Evolutionary conservation across 768 basidiomycete species (phyloP).

Genomic region (Leccinum uliginosum): DNA sequence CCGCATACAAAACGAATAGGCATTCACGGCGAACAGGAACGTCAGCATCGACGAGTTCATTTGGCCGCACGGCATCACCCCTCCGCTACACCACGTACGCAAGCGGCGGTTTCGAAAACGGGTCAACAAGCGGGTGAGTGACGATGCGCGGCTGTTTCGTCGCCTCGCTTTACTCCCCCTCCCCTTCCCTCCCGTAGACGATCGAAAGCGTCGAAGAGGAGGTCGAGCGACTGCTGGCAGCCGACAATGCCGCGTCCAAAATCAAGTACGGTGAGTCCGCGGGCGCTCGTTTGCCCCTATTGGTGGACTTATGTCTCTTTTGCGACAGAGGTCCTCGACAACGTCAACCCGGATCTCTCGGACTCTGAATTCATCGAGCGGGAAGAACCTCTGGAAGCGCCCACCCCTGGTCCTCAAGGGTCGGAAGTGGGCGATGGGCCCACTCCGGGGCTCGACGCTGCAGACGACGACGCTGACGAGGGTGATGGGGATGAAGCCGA

Average conservation of each 20-base stretch:
- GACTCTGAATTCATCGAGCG: conserved; percentile 83
- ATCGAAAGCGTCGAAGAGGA: conserved; percentile 95
- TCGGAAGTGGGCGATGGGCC: conserved; percentile 63
- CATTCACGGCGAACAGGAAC: conserved; percentile 52
- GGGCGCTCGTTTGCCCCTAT: not conserved
- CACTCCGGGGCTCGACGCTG: conserved; percentile 50
- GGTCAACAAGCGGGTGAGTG: conserved; percentile 70
- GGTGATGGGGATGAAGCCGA: conserved; percentile 59
- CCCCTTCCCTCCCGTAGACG: conserved; percentile 43
- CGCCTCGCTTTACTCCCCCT: conserved; percentile 1
- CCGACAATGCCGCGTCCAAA: conserved; percentile 69
- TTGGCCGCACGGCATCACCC: conserved; percentile 95
- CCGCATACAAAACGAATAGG: conserved; percentile 66
- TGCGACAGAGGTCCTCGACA: conserved; percentile 71
- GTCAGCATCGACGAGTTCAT: conserved; percentile 95
- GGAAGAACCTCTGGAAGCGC: conserved; percentile 55
- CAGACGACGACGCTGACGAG: conserved; percentile 56
- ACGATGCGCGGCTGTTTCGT: not conserved
- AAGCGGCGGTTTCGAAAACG: conserved; percentile 92
- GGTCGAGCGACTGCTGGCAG: conserved; percentile 80
- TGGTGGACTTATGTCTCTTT: not conserved
- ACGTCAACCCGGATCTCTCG: conserved; percentile 86
- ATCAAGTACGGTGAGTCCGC: conserved; percentile 65
- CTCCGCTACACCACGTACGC: conserved; percentile 84
- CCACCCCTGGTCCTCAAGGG: conserved; percentile 64